These are phyloP conservation scores for Candida nonsorbophila DNA, from an alignment of 805 yeast genomes.

Conservation along the genomic window DNA sequence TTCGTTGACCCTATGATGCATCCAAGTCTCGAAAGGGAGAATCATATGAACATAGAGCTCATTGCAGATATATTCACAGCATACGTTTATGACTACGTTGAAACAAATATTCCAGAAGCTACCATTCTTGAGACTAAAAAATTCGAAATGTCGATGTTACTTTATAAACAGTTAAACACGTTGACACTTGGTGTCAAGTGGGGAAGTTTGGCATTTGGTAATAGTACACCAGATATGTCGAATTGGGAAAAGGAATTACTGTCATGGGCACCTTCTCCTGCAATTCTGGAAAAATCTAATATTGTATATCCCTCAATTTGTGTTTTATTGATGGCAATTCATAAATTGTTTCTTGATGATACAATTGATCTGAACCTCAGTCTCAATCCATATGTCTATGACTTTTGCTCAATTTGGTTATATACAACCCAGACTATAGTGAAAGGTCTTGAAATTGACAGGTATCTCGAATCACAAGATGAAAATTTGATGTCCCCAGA, in stretches of 20 bases:
- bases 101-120: no score
- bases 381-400: slow-evolving; percentile 58
- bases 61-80: no score
- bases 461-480: slow-evolving; percentile 21
- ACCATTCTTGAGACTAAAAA: no score
- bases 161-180: no score
- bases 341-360: slow-evolving; percentile 24
- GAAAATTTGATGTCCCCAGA: slow-evolving; percentile 27
- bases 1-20: no score
- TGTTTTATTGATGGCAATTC: slow-evolving; percentile 25
- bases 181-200: no score
- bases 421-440: slow-evolving; percentile 54
- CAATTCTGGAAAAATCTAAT: slow-evolving; percentile 5
- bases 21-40: no score
- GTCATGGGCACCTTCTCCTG: slow-evolving; percentile 4
- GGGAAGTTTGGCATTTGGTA: slow-evolving; percentile 1
- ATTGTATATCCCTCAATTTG: slow-evolving; percentile 26
- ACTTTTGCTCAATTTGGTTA: slow-evolving; percentile 61
- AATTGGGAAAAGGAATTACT: slow-evolving; percentile 3
- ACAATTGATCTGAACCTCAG: slow-evolving; percentile 32
- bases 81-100: no score
- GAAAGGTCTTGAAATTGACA: slow-evolving; percentile 51
- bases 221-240: slow-evolving; percentile 1
- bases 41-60: no score
- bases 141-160: no score